phyloP scores from a whole-genome alignment of 352 stramenopile species.

The Phytopythium vexans region DNA sequence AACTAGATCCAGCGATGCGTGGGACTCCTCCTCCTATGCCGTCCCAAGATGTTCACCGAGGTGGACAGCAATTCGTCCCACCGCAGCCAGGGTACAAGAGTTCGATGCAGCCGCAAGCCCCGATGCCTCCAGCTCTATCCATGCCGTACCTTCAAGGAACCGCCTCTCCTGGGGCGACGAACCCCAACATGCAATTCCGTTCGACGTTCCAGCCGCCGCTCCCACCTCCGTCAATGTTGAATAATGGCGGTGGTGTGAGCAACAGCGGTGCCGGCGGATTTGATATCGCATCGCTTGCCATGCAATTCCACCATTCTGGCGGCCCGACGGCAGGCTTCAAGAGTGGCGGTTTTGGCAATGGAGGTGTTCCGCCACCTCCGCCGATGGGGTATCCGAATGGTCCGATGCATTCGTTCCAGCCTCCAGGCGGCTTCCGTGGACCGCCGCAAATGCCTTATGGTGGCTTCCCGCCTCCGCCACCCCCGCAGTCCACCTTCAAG shows the following conservation, averaged over 20 bases:
- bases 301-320: constrained; percentile 67
- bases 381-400: constrained; percentile 22
- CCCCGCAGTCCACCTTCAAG: constrained; percentile 57
- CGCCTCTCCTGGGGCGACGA: too few relatives aligned
- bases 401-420: constrained; percentile 7
- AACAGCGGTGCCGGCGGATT: constrained; percentile 23
- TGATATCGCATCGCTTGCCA: constrained; percentile 66
- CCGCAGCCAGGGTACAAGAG: too few relatives aligned
- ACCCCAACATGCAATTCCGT: neutral
- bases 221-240: constrained; percentile 15
- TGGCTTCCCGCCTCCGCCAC: constrained; percentile 25
- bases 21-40: neutral
- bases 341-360: constrained; percentile 20
- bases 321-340: constrained; percentile 18
- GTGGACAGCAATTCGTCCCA: too few relatives aligned
- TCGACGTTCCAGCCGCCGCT: constrained; percentile 20
- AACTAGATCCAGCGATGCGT: constrained; percentile 5
- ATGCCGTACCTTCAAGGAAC: too few relatives aligned
- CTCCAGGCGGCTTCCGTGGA: constrained; percentile 1
- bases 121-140: too few relatives aligned
- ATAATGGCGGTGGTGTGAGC: neutral
- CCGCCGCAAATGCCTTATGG: constrained; percentile 16
- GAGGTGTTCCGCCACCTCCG: constrained; percentile 27
- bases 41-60: too few relatives aligned
- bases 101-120: too few relatives aligned